Evolutionary conservation across 306 rosid genomes (phyloP).

Genomic region (Luffa acutangula): DNA sequence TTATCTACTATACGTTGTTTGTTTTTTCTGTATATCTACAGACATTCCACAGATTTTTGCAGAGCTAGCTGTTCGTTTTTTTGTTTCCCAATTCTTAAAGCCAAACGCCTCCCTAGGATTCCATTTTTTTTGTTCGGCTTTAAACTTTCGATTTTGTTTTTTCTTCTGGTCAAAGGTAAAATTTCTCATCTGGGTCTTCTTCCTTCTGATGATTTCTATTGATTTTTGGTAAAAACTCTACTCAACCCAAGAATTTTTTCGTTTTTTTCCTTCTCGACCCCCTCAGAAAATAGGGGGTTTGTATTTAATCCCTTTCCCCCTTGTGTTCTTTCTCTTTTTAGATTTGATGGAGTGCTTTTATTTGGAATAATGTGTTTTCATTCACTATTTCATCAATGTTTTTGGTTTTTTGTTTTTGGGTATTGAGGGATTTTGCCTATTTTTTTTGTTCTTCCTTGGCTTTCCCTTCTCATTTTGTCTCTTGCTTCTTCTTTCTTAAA

Average conservation of each 20-base stretch:
- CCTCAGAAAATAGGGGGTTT: background rate
- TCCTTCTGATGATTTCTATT: background rate
- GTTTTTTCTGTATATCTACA: constrained; percentile 17
- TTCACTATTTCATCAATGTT: constrained; percentile 45
- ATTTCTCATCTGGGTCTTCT: constrained; percentile 23
- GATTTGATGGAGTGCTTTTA: constrained; percentile 24
- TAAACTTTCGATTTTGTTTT: constrained; percentile 13
- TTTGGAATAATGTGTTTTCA: constrained; percentile 9
- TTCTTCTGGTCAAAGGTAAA: constrained; percentile 41
- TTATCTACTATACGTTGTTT: constrained; percentile 16
- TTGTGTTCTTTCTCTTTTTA: constrained; percentile 1
- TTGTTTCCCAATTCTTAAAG: constrained; percentile 19
- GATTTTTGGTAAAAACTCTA: background rate
- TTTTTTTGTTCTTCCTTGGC: background rate
- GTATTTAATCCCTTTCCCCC: background rate
- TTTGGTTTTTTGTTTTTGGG: background rate
- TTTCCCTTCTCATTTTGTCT: background rate
- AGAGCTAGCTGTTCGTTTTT: constrained; percentile 10
- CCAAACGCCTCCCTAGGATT: constrained; percentile 11
- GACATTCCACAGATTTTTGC: constrained; percentile 35
- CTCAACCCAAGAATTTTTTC: background rate
- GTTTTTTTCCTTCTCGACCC: background rate
- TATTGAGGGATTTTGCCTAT: background rate
- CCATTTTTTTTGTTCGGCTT: constrained; percentile 14
- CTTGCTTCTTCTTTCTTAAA: background rate